Base-by-base conservation (phyloP, 2,329 filamentous ascomycete species). In the Triangularia verruculosa region DNA sequence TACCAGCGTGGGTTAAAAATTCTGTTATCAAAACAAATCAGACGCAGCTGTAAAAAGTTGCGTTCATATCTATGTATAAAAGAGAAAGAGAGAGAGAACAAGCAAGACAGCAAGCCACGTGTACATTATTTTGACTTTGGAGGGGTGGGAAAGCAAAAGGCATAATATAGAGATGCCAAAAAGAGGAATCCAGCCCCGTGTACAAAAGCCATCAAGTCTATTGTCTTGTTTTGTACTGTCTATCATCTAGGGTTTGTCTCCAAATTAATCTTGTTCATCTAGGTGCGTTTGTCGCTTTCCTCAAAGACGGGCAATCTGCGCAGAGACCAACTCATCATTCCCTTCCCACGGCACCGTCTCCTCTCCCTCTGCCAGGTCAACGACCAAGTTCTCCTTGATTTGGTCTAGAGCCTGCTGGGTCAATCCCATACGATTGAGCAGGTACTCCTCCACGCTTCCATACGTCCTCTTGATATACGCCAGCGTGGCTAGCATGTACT, bases 391-490 rank as follows among this genome's bases (percentile, higher is more conserved):
- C 57, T 72, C 77, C 59, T 78, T 79, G 57, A 90, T 74, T 64
- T 72, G 77, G 65, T 79, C 78, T 61, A 92, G 78, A 65, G 86
- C 83, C 5, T 79, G 80, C 32, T 80, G 78, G 1, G 78, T 80
- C 34, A 92, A 72, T 12, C 86, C 81, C 70, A 88, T 88, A 30
- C 83, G 75, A 13, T 83, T 77, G 61, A 78, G 76, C 67, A 91
- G 78, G 75, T 91, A 93, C 13, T 76, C 75, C 72, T 91, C 87
- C 2, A 84, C 80, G 2, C 87, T 84, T 2, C 88, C 89, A 75
- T 86, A 89, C 65, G 82, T 80, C 27, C 79, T 75, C 56, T 83
- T 78, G 55, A 92, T 77, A 78, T 86, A 82, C 57, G 80, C 74
- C 6, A 84, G 72, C 7, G 79, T 81, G n/a, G 71, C 76, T 25